Evolutionary conservation across 2,329 filamentous ascomycete species (phyloP).

Genomic region (Trichoderma sp.): DNA sequence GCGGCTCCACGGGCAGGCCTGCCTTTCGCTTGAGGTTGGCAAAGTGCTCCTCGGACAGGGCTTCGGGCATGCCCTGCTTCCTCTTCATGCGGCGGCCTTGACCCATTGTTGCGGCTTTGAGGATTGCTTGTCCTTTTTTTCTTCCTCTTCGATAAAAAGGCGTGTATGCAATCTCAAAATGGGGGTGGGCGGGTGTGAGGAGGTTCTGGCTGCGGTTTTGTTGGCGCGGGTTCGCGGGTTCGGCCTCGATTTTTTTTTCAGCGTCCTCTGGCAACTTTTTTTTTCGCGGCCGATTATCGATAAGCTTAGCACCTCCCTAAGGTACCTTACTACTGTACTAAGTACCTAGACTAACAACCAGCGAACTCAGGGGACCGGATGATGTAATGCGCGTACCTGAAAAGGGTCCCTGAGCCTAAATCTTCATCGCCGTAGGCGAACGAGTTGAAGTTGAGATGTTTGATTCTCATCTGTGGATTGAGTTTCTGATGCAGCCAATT

Average conservation of each 20-base stretch:
- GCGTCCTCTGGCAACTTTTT: conserved; percentile 29
- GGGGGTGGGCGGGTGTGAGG: neutral
- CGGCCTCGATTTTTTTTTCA: conserved; percentile 2
- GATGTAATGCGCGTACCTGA: conserved; percentile 22
- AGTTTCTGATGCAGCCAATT: no score
- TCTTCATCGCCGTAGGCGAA: no score
- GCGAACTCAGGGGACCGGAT: neutral
- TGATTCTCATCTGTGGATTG: no score
- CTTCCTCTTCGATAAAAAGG: no score
- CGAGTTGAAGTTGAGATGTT: no score
- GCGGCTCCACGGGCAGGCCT: conserved; percentile 63
- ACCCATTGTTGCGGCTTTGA: conserved; percentile 66
- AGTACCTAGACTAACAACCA: neutral
- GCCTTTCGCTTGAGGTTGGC: conserved; percentile 85
- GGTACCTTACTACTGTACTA: no score
- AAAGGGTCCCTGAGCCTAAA: neutral
- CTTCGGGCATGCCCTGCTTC: conserved; percentile 86
- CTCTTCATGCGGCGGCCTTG: conserved; percentile 82
- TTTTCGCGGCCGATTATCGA: conserved; percentile 31
- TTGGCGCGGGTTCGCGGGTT: conserved; percentile 9
- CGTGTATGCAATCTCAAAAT: conserved; percentile 8
- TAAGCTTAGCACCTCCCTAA: no score
- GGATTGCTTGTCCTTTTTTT: neutral
- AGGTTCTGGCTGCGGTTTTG: conserved; percentile 9
- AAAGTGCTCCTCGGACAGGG: conserved; percentile 78